Conservation (phyloP, 345 rosid genomes). For the Boechera retrofracta region DNA sequence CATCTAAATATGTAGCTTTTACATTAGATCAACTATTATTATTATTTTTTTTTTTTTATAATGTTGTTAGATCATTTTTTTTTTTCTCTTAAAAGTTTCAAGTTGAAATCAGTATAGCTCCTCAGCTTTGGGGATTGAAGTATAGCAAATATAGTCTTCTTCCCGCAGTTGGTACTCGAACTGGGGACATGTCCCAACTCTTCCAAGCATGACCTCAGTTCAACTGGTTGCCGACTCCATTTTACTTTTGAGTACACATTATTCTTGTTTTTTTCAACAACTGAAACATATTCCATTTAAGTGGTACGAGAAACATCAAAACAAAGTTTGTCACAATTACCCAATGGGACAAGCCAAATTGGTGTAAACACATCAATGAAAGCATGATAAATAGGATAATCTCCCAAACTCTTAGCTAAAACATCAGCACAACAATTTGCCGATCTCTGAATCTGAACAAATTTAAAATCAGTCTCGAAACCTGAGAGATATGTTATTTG, state of each 20-base stretch:
- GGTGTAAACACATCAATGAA: no score
- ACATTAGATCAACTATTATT: background rate
- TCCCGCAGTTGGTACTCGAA: background rate
- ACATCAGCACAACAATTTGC: no score
- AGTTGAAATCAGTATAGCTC: background rate
- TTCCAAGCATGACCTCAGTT: background rate
- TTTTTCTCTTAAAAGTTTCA: background rate
- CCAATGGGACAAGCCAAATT: no score
- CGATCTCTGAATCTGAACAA: no score
- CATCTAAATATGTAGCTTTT: constrained; percentile 10
- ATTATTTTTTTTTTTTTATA: background rate
- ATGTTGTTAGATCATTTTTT: background rate
- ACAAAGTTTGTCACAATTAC: no score
- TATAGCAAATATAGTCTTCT: background rate
- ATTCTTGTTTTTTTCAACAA: no score
- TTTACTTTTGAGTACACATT: background rate
- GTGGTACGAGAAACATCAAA: no score
- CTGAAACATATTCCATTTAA: no score
- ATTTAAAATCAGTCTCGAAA: no score
- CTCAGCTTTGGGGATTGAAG: background rate
- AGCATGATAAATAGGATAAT: no score
- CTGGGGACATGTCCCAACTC: background rate
- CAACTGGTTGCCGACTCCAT: background rate
- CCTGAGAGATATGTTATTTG: no score
- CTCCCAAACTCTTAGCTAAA: no score